Evolutionary conservation across 441 rosid species (phyloP).

Genomic region (Francoa sonchifolia): DNA sequence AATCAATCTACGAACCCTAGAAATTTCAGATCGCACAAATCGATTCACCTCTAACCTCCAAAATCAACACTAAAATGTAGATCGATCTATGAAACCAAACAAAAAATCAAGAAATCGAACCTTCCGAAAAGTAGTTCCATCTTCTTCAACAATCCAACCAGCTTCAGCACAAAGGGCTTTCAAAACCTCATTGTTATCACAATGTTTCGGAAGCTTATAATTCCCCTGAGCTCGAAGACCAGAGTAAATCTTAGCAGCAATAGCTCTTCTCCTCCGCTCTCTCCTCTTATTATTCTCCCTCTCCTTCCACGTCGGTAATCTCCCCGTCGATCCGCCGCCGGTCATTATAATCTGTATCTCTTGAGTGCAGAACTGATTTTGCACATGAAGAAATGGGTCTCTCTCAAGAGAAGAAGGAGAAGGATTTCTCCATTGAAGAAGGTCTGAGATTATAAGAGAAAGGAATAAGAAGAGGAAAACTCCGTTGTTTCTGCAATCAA

Average conservation of each 20-base stretch:
- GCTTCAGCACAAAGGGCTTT: constrained; percentile 69
- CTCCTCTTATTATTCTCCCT: constrained; percentile 66
- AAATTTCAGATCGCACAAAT: neutral
- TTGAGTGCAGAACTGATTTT: too few species aligned
- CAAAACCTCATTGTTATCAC: constrained; percentile 70
- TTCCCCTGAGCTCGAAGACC: constrained; percentile 68
- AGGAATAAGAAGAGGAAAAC: too few species aligned
- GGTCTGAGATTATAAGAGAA: too few species aligned
- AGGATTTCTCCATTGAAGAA: too few species aligned
- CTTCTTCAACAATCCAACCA: constrained; percentile 71
- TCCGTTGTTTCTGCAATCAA: too few species aligned
- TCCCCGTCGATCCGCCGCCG: constrained; percentile 31
- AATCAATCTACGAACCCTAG: too few species aligned
- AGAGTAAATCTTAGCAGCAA: constrained; percentile 61
- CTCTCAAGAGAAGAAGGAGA: too few species aligned
- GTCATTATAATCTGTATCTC: constrained; percentile 16
- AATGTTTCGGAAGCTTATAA: constrained; percentile 61
- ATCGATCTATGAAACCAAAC: constrained; percentile 12
- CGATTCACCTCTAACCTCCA: neutral
- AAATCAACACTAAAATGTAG: constrained; percentile 1
- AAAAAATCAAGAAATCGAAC: constrained; percentile 9
- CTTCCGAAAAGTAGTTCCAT: constrained; percentile 68
- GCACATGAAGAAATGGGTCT: too few species aligned
- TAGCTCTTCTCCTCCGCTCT: constrained; percentile 62
- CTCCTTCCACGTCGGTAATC: constrained; percentile 63